phyloP scores from a whole-genome alignment of 345 rosid genomes.

The Citrus reticulata region DNA sequence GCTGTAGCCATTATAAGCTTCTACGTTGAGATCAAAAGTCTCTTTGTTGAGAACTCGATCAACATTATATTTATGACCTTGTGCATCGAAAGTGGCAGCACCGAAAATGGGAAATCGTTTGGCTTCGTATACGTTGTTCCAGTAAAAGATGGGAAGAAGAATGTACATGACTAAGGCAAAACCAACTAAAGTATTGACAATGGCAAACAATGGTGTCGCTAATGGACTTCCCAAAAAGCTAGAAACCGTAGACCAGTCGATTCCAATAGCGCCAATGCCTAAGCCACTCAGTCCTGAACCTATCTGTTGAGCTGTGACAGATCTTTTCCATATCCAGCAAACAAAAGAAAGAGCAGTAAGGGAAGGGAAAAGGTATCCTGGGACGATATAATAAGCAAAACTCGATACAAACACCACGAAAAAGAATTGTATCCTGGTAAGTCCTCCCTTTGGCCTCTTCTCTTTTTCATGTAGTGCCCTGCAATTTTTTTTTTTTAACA shows the following conservation, averaged over 20 bases:
- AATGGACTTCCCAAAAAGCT: slow-evolving; percentile 4
- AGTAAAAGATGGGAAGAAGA: slow-evolving; percentile 17
- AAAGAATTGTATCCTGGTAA: slow-evolving; percentile 39
- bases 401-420: slow-evolving; percentile 22
- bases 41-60: slow-evolving; percentile 42
- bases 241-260: slow-evolving; percentile 40
- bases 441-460: slow-evolving; percentile 26
- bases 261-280: slow-evolving; percentile 39
- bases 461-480: slow-evolving; percentile 59
- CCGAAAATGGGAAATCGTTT: slow-evolving; percentile 49
- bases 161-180: slow-evolving; percentile 51
- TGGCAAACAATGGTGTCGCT: slow-evolving; percentile 4
- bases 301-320: slow-evolving; percentile 28
- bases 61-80: slow-evolving; percentile 48
- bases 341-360: slow-evolving; percentile 20
- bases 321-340: slow-evolving; percentile 31
- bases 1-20: slow-evolving; percentile 50
- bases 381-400: slow-evolving; percentile 36
- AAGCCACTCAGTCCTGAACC: slow-evolving; percentile 37
- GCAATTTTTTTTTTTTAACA: not conserved
- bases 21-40: slow-evolving; percentile 36
- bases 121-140: slow-evolving; percentile 40
- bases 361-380: slow-evolving; percentile 32
- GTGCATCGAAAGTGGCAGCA: slow-evolving; percentile 34
- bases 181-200: not conserved